phyloP scores from a whole-genome alignment of 139 green algal species.

The Ettlia oleoabundans region DNA sequence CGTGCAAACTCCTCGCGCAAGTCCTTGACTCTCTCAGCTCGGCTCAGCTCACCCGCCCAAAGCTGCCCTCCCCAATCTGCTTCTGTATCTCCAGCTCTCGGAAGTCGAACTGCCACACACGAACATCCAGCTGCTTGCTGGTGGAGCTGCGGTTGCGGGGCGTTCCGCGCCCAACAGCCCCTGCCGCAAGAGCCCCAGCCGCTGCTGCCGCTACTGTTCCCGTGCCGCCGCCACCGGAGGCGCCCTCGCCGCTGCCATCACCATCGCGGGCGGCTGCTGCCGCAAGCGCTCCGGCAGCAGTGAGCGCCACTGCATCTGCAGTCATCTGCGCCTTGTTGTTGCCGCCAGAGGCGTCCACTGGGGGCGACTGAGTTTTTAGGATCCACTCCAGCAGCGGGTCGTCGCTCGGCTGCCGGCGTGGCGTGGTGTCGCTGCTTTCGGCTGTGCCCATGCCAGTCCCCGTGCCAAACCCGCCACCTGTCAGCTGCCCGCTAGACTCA shows the following conservation, averaged over 20 bases:
- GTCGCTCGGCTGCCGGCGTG: not conserved
- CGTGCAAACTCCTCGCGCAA: too few relatives aligned
- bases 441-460: not conserved
- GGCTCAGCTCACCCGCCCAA: constrained; percentile 48
- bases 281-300: not conserved
- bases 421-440: not conserved
- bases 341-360: not conserved
- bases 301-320: not conserved
- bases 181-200: not conserved
- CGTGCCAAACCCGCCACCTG: too few relatives aligned
- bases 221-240: not conserved
- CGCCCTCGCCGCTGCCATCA: not conserved
- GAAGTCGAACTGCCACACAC: constrained; percentile 22
- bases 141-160: not conserved
- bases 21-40: not conserved
- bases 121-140: constrained; percentile 19
- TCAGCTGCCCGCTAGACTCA: not conserved
- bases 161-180: not conserved
- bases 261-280: not conserved
- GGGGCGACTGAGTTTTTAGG: not conserved
- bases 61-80: constrained; percentile 68
- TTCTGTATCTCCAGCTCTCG: constrained; percentile 55
- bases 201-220: not conserved
- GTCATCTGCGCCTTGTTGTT: not conserved
- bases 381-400: constrained; percentile 25